phyloP scores from a whole-genome alignment of 176 grass and related monocot genomes.

The Luzula sylvatica region DNA sequence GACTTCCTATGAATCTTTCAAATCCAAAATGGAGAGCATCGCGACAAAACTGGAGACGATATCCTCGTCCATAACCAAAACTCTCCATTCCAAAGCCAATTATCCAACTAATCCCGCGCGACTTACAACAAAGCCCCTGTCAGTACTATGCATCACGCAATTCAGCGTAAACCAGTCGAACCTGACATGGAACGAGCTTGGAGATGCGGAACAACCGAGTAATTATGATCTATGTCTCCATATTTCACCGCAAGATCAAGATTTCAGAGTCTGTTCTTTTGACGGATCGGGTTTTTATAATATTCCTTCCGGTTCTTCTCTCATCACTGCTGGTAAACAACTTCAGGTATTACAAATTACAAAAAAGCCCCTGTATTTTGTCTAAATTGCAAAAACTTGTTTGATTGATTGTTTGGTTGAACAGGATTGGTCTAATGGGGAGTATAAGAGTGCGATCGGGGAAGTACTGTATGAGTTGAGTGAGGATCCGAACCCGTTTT shows the following conservation, averaged over 20 bases:
- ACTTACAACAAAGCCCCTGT: slow-evolving; percentile 18
- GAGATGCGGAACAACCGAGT: slow-evolving; percentile 21
- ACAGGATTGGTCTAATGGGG: slow-evolving; percentile 61
- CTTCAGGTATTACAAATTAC: slow-evolving; percentile 39
- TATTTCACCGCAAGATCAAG: slow-evolving; percentile 31
- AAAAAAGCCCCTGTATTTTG: too few species aligned
- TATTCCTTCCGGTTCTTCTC: slow-evolving; percentile 44
- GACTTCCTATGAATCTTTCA: slow-evolving; percentile 36
- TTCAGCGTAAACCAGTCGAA: slow-evolving; percentile 32
- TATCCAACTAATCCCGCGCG: slow-evolving; percentile 16
- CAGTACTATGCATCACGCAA: slow-evolving; percentile 47
- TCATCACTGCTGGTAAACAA: slow-evolving; percentile 59
- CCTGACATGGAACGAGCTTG: slow-evolving; percentile 24
- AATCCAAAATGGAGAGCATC: slow-evolving; percentile 47
- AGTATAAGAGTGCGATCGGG: slow-evolving; percentile 55
- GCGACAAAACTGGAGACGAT: slow-evolving; percentile 43
- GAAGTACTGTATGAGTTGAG: slow-evolving; percentile 53
- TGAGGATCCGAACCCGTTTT: slow-evolving; percentile 35
- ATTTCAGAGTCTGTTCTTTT: slow-evolving; percentile 41
- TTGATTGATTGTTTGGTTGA: too few species aligned
- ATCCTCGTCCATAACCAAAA: slow-evolving; percentile 23
- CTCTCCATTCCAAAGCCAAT: slow-evolving; percentile 36
- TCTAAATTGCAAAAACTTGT: too few species aligned
- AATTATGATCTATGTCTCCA: slow-evolving; percentile 53
- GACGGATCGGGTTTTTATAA: slow-evolving; percentile 40